Evolutionary conservation across 768 basidiomycete species (phyloP).

Genomic region (Zangia roseola): DNA sequence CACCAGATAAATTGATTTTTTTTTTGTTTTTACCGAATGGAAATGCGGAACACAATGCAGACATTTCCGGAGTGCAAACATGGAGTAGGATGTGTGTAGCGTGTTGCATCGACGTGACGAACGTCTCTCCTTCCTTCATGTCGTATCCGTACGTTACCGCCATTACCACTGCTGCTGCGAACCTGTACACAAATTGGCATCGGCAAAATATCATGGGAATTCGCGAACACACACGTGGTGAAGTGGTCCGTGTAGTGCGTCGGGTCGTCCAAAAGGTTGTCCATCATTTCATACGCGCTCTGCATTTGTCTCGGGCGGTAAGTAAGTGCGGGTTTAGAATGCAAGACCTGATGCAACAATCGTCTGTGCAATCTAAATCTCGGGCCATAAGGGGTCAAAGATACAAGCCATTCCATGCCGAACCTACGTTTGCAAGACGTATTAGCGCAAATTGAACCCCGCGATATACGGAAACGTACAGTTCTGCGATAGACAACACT

Average conservation of each 20-base stretch:
- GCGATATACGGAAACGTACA: conserved; percentile 1
- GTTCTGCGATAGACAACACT: neutral
- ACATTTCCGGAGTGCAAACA: neutral
- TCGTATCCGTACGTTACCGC: conserved; percentile 21
- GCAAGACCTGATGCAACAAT: conserved; percentile 19
- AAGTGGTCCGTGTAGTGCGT: conserved; percentile 9
- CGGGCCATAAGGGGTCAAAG: conserved; percentile 19
- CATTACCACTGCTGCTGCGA: conserved; percentile 9
- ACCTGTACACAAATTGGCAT: neutral
- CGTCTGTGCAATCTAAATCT: conserved; percentile 23
- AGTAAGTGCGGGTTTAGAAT: conserved; percentile 4
- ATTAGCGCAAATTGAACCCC: neutral
- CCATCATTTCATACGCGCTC: conserved; percentile 10
- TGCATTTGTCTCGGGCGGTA: conserved; percentile 18
- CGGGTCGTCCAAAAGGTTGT: conserved; percentile 7
- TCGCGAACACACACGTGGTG: conserved; percentile 4
- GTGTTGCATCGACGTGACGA: conserved; percentile 10
- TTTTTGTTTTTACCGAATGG: conserved; percentile 15
- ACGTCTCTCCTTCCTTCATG: conserved; percentile 2
- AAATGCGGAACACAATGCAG: conserved; percentile 4
- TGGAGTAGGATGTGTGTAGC: conserved; percentile 8
- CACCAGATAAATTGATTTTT: too few species aligned
- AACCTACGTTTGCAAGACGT: conserved; percentile 9
- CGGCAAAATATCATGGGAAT: neutral
- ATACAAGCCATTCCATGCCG: conserved; percentile 13